Percentiles rank a stretch among this genome's conserved stretches.
These are phyloP conservation scores for Pleoardoris graminearum DNA, from an alignment of 2,329 filamentous ascomycete species.

Conservation along the genomic window DNA sequence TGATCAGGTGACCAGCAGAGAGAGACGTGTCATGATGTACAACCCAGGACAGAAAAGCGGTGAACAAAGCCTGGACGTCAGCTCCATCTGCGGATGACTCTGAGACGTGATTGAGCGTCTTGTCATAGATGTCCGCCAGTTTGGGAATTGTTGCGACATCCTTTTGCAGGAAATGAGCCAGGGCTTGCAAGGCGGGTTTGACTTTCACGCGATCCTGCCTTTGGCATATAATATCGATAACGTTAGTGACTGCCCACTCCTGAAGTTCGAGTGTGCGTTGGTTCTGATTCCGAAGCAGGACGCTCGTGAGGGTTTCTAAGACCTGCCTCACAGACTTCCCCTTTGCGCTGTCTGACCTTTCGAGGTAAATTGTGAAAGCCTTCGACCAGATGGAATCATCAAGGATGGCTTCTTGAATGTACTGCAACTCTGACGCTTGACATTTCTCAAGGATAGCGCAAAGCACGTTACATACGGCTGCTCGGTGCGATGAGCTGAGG, in stretches of 20 bases:
- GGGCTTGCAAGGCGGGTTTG: conserved; percentile 69
- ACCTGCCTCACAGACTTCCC: conserved; percentile 54
- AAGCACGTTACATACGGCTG: conserved; percentile 53
- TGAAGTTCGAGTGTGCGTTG: conserved; percentile 29
- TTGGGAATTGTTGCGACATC: conserved; percentile 52
- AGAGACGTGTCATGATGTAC: conserved; percentile 47
- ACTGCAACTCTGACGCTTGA: conserved; percentile 31
- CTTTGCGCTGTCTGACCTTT: conserved; percentile 48
- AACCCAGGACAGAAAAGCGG: conserved; percentile 41
- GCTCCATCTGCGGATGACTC: neutral
- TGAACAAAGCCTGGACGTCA: conserved; percentile 26
- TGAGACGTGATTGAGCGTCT: conserved; percentile 13
- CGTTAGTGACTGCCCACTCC: conserved; percentile 39
- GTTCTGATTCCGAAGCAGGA: conserved; percentile 37
- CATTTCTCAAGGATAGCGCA: conserved; percentile 51
- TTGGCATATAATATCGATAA: conserved; percentile 63
- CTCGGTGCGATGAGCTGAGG: conserved; percentile 45
- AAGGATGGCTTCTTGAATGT: conserved; percentile 38
- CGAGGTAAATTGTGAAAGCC: conserved; percentile 48
- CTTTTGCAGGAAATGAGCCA: conserved; percentile 69
- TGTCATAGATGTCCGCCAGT: conserved; percentile 47
- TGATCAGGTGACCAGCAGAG: conserved; percentile 45
- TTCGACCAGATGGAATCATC: conserved; percentile 44
- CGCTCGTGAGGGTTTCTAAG: conserved; percentile 45
- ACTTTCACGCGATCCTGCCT: conserved; percentile 65